A percentile compares a stretch with the other conserved stretches of the same genome.
Conservation (phyloP, 2,329 filamentous ascomycete species). For the Fusarium zealandicum region DNA sequence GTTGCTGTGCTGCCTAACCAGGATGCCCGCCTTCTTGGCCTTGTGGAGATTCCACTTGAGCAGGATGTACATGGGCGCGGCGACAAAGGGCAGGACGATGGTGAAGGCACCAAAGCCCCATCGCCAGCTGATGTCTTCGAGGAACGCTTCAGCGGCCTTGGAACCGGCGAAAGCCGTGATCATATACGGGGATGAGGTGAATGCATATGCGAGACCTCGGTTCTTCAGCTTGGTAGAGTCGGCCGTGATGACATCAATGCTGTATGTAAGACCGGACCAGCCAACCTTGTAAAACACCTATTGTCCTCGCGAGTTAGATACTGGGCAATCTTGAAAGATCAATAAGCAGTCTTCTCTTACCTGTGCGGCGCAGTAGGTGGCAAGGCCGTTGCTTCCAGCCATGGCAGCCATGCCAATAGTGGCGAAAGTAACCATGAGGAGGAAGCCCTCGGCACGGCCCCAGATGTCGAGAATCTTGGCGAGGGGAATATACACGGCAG, state of each 20-base stretch:
- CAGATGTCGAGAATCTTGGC: slow-evolving; percentile 69
- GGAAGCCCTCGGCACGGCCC: slow-evolving; percentile 67
- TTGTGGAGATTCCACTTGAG: slow-evolving; percentile 63
- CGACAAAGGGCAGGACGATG: slow-evolving; percentile 68
- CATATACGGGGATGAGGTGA: slow-evolving; percentile 53
- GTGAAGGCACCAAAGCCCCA: slow-evolving; percentile 66
- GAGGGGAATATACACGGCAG: slow-evolving; percentile 67
- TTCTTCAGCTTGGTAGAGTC: slow-evolving; percentile 61
- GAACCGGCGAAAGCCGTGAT: slow-evolving; percentile 53
- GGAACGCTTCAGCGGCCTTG: slow-evolving; percentile 37
- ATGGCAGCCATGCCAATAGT: slow-evolving; percentile 65
- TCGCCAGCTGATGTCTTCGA: slow-evolving; percentile 33
- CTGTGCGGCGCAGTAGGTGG: slow-evolving; percentile 60
- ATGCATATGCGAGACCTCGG: slow-evolving; percentile 49
- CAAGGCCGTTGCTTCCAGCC: slow-evolving; percentile 58
- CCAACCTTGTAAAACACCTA: slow-evolving; percentile 69
- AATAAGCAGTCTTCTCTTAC: slow-evolving; percentile 24
- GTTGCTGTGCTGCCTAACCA: slow-evolving; percentile 48
- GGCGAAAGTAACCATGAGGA: slow-evolving; percentile 59
- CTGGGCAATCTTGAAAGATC: not conserved
- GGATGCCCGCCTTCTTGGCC: slow-evolving; percentile 59
- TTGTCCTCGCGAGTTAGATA: not conserved
- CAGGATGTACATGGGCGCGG: slow-evolving; percentile 63
- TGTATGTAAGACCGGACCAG: slow-evolving; percentile 66
- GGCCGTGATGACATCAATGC: slow-evolving; percentile 69